Base-by-base conservation (phyloP, 75 land plant species). In the Pinus tabuliformis region DNA sequence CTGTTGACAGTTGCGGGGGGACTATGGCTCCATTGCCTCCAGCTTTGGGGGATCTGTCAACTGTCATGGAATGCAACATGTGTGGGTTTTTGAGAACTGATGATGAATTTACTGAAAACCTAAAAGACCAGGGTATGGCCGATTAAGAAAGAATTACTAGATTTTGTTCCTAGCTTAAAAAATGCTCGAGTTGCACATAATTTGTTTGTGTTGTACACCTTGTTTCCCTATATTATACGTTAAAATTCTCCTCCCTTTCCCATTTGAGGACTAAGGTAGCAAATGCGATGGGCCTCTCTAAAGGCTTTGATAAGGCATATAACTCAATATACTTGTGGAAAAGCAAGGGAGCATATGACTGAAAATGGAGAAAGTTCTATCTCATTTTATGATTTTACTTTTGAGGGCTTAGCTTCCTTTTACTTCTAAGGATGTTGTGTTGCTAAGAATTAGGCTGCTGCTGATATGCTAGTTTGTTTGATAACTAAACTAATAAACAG, bases 21-120 rank as follows among this genome's bases (percentile, higher is more conserved):
- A 95, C 98, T n/a, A 68, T 95, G 84, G 96, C 98, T 56, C 98
- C 98, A 11, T 77, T 95, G 36, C 89, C 93, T 42, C 86, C 86
- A 14, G 37, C 73, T 58, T 13, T 11, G 0, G 81, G 72, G 0
- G 21, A 20, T 39, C 72, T 83, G 12, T 80, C 89, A 16, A 56
- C 77, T 15, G 61, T 89, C 14, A 83, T 95, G 90, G 98, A 95
- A 76, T 95, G 98, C 73, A 95, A 93, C 81, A 83, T 86, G n/a
- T 95, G 98, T 79, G 93, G 98, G 18, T 84, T 79, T 18, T 52
- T 93, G 58, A 83, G 89, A 78, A 79, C 83, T 26, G 83, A 86
- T 57, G 92, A 86, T 22, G 86, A 84, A 42, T 68, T 68, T 42
- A 68, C 20, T 42, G 22, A 68, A 42, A 52, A 68, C 72, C 54